Base-by-base conservation (phyloP, 441 rosid species). In the Adansonia rubrostipa region DNA sequence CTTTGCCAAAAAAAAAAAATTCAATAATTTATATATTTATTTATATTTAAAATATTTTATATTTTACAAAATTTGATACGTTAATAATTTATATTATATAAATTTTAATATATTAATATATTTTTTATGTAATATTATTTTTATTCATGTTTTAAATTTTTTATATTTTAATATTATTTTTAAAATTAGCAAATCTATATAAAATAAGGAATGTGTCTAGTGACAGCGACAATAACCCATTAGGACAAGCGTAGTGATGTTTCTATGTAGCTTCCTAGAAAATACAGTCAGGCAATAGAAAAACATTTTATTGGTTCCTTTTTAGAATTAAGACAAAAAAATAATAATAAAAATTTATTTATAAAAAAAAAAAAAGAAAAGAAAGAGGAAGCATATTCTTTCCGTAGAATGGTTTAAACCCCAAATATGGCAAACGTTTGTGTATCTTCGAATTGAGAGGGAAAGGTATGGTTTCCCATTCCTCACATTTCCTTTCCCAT, bases 251-350 rank as follows among this genome's bases (percentile, higher is more conserved):
- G 7, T 8, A 3, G 3, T 47, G 68, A 22, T 45, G 57, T 22
- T 61, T 74, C 77, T 10, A 65, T 2, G 78, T 8, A 51, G 51
- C 11, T 76, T 65, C 79, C 44, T 66, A 6, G 79, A 76, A 66
- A 51, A 14, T 76, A 66, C 79, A 54, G 22, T 6, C 53, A 11
- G 2, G n/a, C 11, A 42, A 13, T 20, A 19, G 19, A 63, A 4
- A 71, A 15, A 17, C 1, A 24, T 53, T 53, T 53, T 9, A 13
- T 57, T 60, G 22, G 47, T 66, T 42, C 0, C 8, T 6, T 56
- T 42, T 11, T 28, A 24, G 36, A 53, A 11, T 71, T 24, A 24
- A 9, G 62, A 44, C 33, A 17, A n/a, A 9, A 40, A 5, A 3
- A 9, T 24, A 24, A 24, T 24, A 24, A 24, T 24, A 24, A 24